Evolutionary conservation across 2,329 filamentous ascomycete genomes (phyloP).

Genomic region (Alternaria hordeiaustralica): DNA sequence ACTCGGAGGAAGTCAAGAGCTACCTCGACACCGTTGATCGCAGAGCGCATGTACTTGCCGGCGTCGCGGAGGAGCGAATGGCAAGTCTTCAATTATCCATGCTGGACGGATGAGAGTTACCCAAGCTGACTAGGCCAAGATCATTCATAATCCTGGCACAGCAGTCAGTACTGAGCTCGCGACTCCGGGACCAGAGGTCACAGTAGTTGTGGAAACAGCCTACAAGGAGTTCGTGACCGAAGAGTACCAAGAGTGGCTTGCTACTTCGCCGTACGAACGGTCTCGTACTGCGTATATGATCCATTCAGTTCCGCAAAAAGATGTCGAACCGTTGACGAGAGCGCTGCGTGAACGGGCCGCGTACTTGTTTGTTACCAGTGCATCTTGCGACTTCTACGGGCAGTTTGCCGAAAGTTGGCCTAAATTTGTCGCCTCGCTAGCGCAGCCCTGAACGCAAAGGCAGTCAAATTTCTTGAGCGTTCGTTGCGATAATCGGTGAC

Average conservation of each 20-base stretch:
- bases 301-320: conserved; percentile 27
- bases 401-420: conserved; percentile 31
- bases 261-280: conserved; percentile 28
- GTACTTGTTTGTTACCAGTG: conserved; percentile 40
- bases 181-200: conserved; percentile 33
- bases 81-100: conserved; percentile 9
- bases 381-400: conserved; percentile 26
- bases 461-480: not conserved
- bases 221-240: conserved; percentile 22
- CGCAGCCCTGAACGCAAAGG: not conserved
- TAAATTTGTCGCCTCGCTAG: conserved; percentile 27
- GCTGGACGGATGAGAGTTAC: not conserved
- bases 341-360: conserved; percentile 20
- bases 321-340: conserved; percentile 18
- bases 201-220: conserved; percentile 32
- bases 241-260: conserved; percentile 36
- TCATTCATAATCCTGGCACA: conserved; percentile 42
- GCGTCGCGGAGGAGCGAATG: conserved; percentile 13
- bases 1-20: conserved; percentile 15
- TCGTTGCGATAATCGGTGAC: not conserved
- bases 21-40: conserved; percentile 30
- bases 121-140: conserved; percentile 14
- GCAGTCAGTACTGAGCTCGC: conserved; percentile 28
- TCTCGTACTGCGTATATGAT: conserved; percentile 34
- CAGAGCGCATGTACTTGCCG: conserved; percentile 13